A percentile compares a stretch with the other conserved stretches of the same genome.
These are phyloP conservation scores for Tetracladium setigerum DNA, from an alignment of 495 filamentous ascomycete genomes.

Conservation along the genomic window DNA sequence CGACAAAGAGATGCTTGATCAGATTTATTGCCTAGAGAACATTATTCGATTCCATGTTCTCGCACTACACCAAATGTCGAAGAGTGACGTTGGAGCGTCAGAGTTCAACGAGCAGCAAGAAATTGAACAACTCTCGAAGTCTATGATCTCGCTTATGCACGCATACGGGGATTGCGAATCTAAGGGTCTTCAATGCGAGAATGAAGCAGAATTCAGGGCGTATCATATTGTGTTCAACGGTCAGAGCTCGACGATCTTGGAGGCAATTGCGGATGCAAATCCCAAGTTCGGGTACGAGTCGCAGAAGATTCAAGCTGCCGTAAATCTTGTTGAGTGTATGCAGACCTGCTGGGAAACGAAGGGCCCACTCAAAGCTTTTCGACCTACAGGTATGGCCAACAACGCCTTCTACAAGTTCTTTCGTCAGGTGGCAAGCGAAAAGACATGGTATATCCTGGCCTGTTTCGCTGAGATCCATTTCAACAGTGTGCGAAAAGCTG, in stretches of 20 bases:
- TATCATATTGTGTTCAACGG: conserved; percentile 85
- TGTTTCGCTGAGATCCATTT: conserved; percentile 93
- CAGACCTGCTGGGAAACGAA: conserved; percentile 55
- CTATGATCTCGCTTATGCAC: conserved; percentile 78
- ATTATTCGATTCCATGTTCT: conserved; percentile 90
- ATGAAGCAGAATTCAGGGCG: conserved; percentile 85
- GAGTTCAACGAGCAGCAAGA: conserved; percentile 87
- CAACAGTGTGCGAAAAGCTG: conserved; percentile 65
- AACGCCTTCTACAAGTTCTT: conserved; percentile 69
- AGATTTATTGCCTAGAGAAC: conserved; percentile 76
- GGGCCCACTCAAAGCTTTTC: conserved; percentile 55
- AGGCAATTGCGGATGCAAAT: conserved; percentile 72
- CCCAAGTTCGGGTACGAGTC: conserved; percentile 62
- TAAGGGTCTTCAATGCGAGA: conserved; percentile 40
- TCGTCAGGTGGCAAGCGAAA: conserved; percentile 56
- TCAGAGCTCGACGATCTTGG: conserved; percentile 65
- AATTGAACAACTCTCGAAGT: conserved; percentile 83
- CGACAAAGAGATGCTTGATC: conserved; percentile 52
- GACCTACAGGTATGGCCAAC: conserved; percentile 39
- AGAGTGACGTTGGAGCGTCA: conserved; percentile 46
- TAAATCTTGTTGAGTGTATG: conserved; percentile 35
- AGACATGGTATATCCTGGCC: conserved; percentile 82
- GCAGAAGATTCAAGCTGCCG: conserved; percentile 37
- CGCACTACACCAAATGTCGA: conserved; percentile 75
- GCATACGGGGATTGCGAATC: conserved; percentile 71